Conservation (phyloP, 441 rosid genomes). For the Aleurites moluccanus region DNA sequence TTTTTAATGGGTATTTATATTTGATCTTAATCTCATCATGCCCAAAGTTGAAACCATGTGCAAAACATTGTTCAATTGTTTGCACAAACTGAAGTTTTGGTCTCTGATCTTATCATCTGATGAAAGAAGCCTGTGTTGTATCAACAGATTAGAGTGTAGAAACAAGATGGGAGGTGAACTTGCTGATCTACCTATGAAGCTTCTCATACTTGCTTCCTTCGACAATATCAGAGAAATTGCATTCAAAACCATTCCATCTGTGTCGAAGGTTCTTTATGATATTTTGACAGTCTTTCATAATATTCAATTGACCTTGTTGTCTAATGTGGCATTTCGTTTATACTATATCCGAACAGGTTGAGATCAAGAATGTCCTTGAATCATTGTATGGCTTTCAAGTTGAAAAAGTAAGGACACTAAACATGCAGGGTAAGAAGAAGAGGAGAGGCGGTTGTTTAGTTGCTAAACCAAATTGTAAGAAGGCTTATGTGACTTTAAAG, state of each 20-base stretch:
- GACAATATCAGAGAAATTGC: constrained; percentile 32
- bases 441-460: constrained; percentile 21
- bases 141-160: neutral
- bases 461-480: constrained; percentile 33
- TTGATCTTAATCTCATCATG: too few species aligned
- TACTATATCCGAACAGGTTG: constrained; percentile 5
- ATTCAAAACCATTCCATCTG: constrained; percentile 34
- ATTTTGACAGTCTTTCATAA: neutral
- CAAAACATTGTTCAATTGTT: too few species aligned
- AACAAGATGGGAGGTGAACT: constrained; percentile 24
- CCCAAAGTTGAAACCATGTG: too few species aligned
- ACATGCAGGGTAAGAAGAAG: constrained; percentile 38
- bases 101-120: neutral
- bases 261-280: constrained; percentile 24
- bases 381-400: constrained; percentile 27
- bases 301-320: neutral
- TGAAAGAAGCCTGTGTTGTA: neutral
- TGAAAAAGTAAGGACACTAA: constrained; percentile 34
- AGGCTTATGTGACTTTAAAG: constrained; percentile 33
- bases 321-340: neutral
- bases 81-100: neutral
- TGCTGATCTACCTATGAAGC: constrained; percentile 29
- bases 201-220: constrained; percentile 27
- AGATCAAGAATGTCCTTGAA: constrained; percentile 34
- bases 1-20: too few species aligned